Base-by-base conservation (phyloP, 2,329 filamentous ascomycete genomes). In the Fusarium scirpi region DNA sequence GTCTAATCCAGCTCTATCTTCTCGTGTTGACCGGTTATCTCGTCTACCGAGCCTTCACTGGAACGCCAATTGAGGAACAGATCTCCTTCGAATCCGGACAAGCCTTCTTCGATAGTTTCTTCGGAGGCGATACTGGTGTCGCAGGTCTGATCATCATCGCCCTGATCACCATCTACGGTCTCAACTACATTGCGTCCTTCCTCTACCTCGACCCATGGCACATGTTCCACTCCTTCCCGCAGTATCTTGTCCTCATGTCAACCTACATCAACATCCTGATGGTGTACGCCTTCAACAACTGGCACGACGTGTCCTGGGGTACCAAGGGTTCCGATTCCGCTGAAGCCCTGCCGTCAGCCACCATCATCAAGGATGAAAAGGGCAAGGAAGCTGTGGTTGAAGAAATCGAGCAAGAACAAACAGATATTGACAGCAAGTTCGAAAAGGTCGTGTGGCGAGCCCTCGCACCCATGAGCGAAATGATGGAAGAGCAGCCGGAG, bases 191-290 rank as follows among this genome's bases (percentile, higher is more conserved):
- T 25, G 72, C 72, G 0, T 74, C 72, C 8, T 74, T 74, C 61
- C 45, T 74, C 20, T 74, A 74, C 27, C 72, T 74, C n/a, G 72
- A 74, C 45, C 72, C 72, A 2, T 74, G 72, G 72, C 72, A 74
- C 64, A 74, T 74, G 72, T 74, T 74, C 58, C 72, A 74, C 67
- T 74, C 72, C 1, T 74, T 74, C 65, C 72, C 72, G 11, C 72
- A 74, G 34, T 74, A 74, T 48, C 60, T 74, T 13, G 55, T 74
- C 3, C 70, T 74, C 25, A 74, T 74, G 72, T 74, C 72, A 3
- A 74, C 72, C 15, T 74, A 74, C n/a, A 74, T 74, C 62, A 74
- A 74, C 56, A 74, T 74, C 5, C 65, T 74, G 11, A 74, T 74
- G 72, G 72, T 74, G 8, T 74, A 74, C 40, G 72, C 72, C 56